Base-by-base conservation (phyloP, 768 basidiomycete genomes). In the Trametes gibbosa region DNA sequence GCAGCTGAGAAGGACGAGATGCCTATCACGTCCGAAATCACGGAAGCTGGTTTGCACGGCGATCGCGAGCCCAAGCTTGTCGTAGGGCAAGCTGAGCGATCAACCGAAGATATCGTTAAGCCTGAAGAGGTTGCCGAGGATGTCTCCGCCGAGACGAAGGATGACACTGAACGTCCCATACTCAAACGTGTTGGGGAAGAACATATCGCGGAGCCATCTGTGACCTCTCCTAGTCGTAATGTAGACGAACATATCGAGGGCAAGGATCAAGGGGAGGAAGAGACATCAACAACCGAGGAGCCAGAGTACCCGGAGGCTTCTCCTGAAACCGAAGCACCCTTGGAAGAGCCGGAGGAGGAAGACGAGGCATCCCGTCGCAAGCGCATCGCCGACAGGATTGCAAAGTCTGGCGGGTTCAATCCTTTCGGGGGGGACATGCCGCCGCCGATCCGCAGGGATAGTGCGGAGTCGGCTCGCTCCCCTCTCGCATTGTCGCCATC, bases 321-420 rank as follows among this genome's bases (percentile, higher is more conserved):
- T 2, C 25, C 34, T 39, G 50, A 27, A 37, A 17, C 41, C 9
- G 53, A 58, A 25, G 32, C 41, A 24, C 40, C 40, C 23, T n/a
- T n/a, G n/a, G 61, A 58, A 19, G 62, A 58, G 35, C 50, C 61
- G 23, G 69, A 70, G 21, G 82, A 79, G 48, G 80, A 82, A 42
- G 83, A 82, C 17, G 84, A 84, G 61, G 81, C 74, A 60, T 73
- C 78, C 2, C 79, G 83, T 35, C 78, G 79, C 41, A 79, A 77
- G 60, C 82, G 82, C 50, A 80, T 89, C 21, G 81, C 86, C 23
- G 86, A 84, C 59, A 76, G 73, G 21, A 67, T 84, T 37, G 83
- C 84, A 7, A 81, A 83, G 71, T 84, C 84, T 75, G 89, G 87
- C 16, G 80, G 81, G 63, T 73, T 79, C 74, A 76, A 86, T 64